These are phyloP conservation scores for Colletotrichum truncatum DNA, from an alignment of 2,329 filamentous ascomycete species.

Conservation along the genomic window DNA sequence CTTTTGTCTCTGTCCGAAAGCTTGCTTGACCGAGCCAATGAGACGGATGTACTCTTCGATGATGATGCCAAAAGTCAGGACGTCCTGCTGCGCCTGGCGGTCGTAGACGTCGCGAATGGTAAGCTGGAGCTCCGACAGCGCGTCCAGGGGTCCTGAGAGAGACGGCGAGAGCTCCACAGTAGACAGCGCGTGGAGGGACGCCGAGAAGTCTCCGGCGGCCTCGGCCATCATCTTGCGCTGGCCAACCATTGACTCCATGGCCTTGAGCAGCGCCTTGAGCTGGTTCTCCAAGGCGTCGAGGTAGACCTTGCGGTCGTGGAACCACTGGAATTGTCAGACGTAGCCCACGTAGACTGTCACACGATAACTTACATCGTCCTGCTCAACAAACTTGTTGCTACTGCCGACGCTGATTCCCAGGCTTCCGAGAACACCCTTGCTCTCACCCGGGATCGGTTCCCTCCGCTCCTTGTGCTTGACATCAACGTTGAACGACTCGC, in stretches of 20 bases:
- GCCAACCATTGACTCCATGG: constrained; percentile 90
- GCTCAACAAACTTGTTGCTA: constrained; percentile 91
- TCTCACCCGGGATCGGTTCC: constrained; percentile 86
- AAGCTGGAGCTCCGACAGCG: constrained; percentile 90
- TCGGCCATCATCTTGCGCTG: constrained; percentile 95
- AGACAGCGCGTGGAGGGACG: constrained; percentile 90
- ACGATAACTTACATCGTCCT: constrained; percentile 81
- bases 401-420: constrained; percentile 82
- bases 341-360: too few species aligned
- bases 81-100: constrained; percentile 95
- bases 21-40: constrained; percentile 93
- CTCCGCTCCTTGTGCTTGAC: constrained; percentile 97
- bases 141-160: constrained; percentile 88
- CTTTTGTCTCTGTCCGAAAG: constrained; percentile 92
- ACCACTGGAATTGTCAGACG: constrained; percentile 72
- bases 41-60: constrained; percentile 98
- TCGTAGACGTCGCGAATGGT: constrained; percentile 96
- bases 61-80: constrained; percentile 94
- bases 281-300: constrained; percentile 93
- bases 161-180: constrained; percentile 91
- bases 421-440: constrained; percentile 90
- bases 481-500: constrained; percentile 93
- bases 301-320: constrained; percentile 95
- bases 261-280: constrained; percentile 88
- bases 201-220: constrained; percentile 91